Conservation (phyloP, 352 stramenopile genomes). For the Globisporangium uncinulatum region DNA sequence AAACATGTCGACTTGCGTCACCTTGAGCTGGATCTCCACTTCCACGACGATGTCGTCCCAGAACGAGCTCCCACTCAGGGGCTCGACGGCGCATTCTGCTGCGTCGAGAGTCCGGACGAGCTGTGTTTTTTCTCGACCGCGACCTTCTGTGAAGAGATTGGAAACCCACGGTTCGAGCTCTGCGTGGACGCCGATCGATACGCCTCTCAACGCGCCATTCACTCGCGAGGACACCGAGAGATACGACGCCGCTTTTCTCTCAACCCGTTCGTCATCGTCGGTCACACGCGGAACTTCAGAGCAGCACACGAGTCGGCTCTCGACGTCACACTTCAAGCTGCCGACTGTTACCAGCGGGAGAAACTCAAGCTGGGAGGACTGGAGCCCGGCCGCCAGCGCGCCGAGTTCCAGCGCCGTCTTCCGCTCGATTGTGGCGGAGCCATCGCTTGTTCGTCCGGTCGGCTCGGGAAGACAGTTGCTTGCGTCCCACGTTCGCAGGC, state of each 20-base stretch:
- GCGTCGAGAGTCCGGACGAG: neutral
- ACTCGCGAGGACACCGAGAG: constrained; percentile 6
- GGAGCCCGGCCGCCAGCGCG: neutral
- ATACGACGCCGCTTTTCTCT: neutral
- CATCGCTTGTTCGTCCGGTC: neutral
- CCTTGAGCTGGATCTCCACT: constrained; percentile 59
- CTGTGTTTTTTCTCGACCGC: neutral
- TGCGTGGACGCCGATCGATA: neutral
- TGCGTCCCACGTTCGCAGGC: constrained; percentile 4
- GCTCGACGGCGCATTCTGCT: too few relatives aligned
- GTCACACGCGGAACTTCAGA: neutral
- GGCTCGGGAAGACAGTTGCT: constrained; percentile 1
- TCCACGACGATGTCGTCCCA: constrained; percentile 23
- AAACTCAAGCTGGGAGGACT: neutral
- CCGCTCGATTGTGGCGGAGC: neutral
- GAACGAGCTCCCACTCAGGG: neutral
- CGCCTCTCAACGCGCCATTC: constrained; percentile 8
- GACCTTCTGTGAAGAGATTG: constrained; percentile 9
- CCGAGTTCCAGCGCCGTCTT: constrained; percentile 7
- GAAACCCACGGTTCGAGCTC: constrained; percentile 16
- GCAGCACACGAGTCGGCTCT: constrained; percentile 6
- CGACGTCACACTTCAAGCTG: constrained; percentile 11
- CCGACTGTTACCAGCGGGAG: constrained; percentile 5
- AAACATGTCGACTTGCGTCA: constrained; percentile 35
- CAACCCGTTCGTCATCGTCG: neutral